phyloP scores from a whole-genome alignment of 2,329 filamentous ascomycete species.

The Epichloe festucae region DNA sequence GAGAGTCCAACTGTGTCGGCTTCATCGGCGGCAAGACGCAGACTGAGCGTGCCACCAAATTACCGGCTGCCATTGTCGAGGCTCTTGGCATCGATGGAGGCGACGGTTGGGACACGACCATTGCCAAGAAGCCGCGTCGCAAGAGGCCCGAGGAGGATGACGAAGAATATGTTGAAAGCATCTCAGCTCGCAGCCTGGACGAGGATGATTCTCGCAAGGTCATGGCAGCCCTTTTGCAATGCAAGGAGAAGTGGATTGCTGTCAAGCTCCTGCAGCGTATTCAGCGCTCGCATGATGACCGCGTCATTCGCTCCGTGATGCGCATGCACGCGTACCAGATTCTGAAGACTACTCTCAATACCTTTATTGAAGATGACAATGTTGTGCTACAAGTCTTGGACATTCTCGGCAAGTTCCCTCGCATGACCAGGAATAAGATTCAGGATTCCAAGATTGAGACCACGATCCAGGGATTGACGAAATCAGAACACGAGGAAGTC shows the following conservation, averaged over 20 bases:
- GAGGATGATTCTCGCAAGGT: constrained; percentile 82
- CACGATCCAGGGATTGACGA: constrained; percentile 55
- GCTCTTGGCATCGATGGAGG: constrained; percentile 89
- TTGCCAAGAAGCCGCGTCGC: constrained; percentile 81
- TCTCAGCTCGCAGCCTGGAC: constrained; percentile 65
- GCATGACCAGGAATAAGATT: constrained; percentile 93
- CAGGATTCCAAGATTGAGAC: constrained; percentile 89
- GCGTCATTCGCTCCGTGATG: constrained; percentile 76
- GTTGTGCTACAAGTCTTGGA: constrained; percentile 80
- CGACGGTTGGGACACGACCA: constrained; percentile 82
- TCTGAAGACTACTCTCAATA: constrained; percentile 71
- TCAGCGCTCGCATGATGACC: constrained; percentile 74
- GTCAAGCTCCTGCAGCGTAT: constrained; percentile 88
- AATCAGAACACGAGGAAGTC: constrained; percentile 62
- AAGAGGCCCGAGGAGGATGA: constrained; percentile 88
- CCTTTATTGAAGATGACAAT: constrained; percentile 82
- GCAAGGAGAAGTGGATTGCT: constrained; percentile 98
- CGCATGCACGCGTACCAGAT: constrained; percentile 97
- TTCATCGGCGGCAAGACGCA: constrained; percentile 97
- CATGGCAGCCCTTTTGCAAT: constrained; percentile 93
- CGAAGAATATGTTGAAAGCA: constrained; percentile 87
- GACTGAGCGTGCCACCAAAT: constrained; percentile 85
- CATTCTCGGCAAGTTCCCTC: constrained; percentile 77
- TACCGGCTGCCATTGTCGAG: constrained; percentile 81
- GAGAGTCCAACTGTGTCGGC: constrained; percentile 84